Percentiles rank a stretch among this genome's conserved stretches.
phyloP scores from a whole-genome alignment of 2,329 filamentous ascomycete genomes.

The Trichocomaceae sp. region DNA sequence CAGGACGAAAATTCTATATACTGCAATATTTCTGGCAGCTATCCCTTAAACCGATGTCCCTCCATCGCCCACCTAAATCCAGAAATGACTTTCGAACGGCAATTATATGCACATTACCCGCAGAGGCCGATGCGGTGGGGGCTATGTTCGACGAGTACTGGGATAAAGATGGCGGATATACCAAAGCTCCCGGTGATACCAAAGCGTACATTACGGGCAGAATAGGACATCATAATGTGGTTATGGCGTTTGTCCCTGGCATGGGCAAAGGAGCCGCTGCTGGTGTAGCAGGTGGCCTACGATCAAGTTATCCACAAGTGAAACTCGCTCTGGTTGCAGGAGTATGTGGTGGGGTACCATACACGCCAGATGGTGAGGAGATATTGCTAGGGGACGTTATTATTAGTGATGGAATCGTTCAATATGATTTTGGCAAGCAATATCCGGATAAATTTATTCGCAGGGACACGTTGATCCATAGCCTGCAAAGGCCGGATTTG shows the following conservation, averaged over 20 bases:
- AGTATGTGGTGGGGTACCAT: constrained; percentile 1
- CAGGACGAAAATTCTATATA: not conserved
- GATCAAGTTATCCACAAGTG: not conserved
- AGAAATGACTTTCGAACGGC: not conserved
- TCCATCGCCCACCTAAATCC: not conserved
- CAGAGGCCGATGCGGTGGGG: not conserved
- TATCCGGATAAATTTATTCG: constrained; percentile 18
- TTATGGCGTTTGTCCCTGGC: not conserved
- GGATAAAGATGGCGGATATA: not conserved
- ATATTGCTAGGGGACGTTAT: constrained; percentile 24
- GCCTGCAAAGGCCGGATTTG: not conserved
- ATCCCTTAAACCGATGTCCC: not conserved
- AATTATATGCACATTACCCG: not conserved
- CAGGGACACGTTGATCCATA: constrained; percentile 12
- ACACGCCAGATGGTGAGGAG: not conserved
- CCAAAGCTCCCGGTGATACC: not conserved
- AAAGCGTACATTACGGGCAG: not conserved
- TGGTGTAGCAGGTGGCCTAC: not conserved
- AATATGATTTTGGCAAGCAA: constrained; percentile 24
- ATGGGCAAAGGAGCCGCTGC: not conserved
- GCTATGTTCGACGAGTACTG: not conserved
- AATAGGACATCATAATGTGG: not conserved
- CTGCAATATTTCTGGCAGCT: not conserved
- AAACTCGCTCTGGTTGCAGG: constrained; percentile 1
- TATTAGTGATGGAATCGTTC: constrained; percentile 22